Evolutionary conservation across 148 eudicot genomes (phyloP).

Genomic region (Talinum fruticosum): DNA sequence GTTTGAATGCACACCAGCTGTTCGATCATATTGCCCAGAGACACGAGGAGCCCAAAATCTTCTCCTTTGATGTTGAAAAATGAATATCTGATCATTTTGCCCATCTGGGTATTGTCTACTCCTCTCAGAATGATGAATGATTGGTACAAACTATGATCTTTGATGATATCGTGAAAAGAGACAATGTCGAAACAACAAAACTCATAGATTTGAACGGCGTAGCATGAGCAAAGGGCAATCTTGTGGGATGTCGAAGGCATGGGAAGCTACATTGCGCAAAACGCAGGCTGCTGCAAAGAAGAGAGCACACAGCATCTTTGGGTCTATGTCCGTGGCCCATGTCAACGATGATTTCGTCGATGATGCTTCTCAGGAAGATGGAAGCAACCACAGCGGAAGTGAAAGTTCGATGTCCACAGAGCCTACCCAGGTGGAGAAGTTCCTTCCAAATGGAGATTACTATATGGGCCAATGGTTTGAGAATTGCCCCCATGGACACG

Average conservation of each 20-base stretch:
- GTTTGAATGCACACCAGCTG: neutral
- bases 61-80: constrained; percentile 4
- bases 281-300: constrained; percentile 91
- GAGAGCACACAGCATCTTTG: constrained; percentile 84
- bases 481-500: constrained; percentile 73
- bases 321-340: constrained; percentile 60
- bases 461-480: constrained; percentile 83
- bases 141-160: neutral
- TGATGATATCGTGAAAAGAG: neutral
- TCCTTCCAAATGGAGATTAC: constrained; percentile 82
- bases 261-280: constrained; percentile 89
- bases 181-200: constrained; percentile 1
- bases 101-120: constrained; percentile 17
- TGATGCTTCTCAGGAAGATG: constrained; percentile 22
- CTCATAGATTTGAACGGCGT: neutral
- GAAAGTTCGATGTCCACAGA: constrained; percentile 4
- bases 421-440: constrained; percentile 51
- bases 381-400: neutral
- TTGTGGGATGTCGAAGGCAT: constrained; percentile 71
- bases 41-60: neutral
- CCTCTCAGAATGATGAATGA: constrained; percentile 10
- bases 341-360: constrained; percentile 38
- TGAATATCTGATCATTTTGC: constrained; percentile 23
- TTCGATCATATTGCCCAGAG: neutral
- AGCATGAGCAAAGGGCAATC: constrained; percentile 28